Conservation (phyloP, 805 yeast genomes). For the Martiniozyma abietophila region DNA sequence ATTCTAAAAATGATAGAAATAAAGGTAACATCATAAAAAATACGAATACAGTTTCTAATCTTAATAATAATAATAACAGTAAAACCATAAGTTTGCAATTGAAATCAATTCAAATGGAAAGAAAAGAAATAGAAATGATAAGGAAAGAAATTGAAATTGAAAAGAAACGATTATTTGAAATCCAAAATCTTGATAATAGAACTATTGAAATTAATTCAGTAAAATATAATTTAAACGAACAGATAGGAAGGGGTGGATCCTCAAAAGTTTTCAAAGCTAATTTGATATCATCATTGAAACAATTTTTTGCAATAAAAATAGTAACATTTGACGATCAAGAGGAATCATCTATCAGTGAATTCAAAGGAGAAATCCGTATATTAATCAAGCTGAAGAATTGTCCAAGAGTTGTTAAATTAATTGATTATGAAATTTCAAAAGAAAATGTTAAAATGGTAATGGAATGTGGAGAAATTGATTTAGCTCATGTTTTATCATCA, state of each 20-base stretch:
- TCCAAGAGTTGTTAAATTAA: slow-evolving; percentile 66
- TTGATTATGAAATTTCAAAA: slow-evolving; percentile 62
- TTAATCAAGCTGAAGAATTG: slow-evolving; percentile 49
- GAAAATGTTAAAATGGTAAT: slow-evolving; percentile 65
- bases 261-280: slow-evolving; percentile 70
- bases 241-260: slow-evolving; percentile 86
- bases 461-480: slow-evolving; percentile 93
- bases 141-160: no score
- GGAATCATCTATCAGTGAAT: slow-evolving; percentile 60
- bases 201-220: slow-evolving; percentile 41
- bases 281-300: slow-evolving; percentile 34
- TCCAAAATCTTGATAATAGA: slow-evolving; percentile 7
- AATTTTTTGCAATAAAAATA: slow-evolving; percentile 62
- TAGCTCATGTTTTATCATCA: slow-evolving; percentile 68
- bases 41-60: neutral
- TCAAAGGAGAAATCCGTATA: slow-evolving; percentile 84
- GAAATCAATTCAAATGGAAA: no score
- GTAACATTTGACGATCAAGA: slow-evolving; percentile 51
- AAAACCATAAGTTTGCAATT: no score
- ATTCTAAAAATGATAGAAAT: slow-evolving; percentile 1
- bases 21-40: neutral
- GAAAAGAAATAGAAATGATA: no score
- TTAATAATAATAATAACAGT: no score
- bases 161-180: neutral
- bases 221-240: slow-evolving; percentile 64